A percentile compares a stretch with the other conserved stretches of the same genome.
Conservation (phyloP, 2,329 filamentous ascomycete genomes). For the Lecanicillium sp. region DNA sequence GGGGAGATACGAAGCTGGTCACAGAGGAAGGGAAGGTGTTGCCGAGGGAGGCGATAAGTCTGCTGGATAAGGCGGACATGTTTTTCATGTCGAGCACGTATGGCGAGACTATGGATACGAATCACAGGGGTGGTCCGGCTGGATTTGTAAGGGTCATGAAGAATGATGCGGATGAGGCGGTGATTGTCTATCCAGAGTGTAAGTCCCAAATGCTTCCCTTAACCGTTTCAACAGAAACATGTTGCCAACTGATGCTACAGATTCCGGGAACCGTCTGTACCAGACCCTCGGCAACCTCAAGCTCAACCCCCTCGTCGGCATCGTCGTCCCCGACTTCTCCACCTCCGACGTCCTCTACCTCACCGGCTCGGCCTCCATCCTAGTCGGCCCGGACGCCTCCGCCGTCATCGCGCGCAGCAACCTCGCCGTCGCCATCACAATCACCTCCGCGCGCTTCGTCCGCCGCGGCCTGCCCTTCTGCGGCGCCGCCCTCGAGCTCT, state of each 20-base stretch:
- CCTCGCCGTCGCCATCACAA: slow-evolving; percentile 62
- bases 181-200: slow-evolving; percentile 72
- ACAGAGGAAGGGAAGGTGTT: slow-evolving; percentile 37
- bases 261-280: slow-evolving; percentile 77
- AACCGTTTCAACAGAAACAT: background rate
- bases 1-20: slow-evolving; percentile 38
- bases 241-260: slow-evolving; percentile 22
- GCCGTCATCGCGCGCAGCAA: slow-evolving; percentile 62
- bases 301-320: slow-evolving; percentile 58
- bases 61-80: slow-evolving; percentile 62
- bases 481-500: slow-evolving; percentile 51
- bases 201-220: slow-evolving; percentile 18
- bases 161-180: slow-evolving; percentile 40
- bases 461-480: slow-evolving; percentile 61
- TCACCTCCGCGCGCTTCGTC: slow-evolving; percentile 58
- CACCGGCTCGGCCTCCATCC: slow-evolving; percentile 61
- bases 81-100: slow-evolving; percentile 71
- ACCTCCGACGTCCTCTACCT: slow-evolving; percentile 68
- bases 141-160: slow-evolving; percentile 68
- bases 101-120: slow-evolving; percentile 71
- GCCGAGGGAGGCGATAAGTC: slow-evolving; percentile 44
- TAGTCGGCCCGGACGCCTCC: slow-evolving; percentile 58
- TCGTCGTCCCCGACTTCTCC: slow-evolving; percentile 68
- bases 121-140: slow-evolving; percentile 67
- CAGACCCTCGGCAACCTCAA: slow-evolving; percentile 76